Conservation (phyloP, 805 yeast species). For the Citeromyces matritensis region DNA sequence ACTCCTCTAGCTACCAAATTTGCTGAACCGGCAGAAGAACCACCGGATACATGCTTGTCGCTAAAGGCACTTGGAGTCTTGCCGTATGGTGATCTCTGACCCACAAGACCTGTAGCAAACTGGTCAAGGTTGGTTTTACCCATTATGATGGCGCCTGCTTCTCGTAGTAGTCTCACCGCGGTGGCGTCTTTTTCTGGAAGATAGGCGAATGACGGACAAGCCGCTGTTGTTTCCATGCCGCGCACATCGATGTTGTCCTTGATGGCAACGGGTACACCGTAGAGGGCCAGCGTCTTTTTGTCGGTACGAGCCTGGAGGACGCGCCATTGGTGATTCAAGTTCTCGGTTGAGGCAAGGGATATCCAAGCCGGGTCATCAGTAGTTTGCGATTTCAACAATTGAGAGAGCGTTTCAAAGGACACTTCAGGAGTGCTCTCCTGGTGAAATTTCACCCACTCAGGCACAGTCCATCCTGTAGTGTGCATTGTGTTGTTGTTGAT, state of each 20-base stretch:
- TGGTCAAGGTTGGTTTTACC: conserved; percentile 96
- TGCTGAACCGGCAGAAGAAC: conserved; percentile 95
- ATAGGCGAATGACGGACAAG: conserved; percentile 78
- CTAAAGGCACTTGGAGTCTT: conserved; percentile 71
- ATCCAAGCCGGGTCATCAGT: conserved; percentile 83
- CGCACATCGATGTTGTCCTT: conserved; percentile 90
- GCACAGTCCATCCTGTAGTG: conserved; percentile 62
- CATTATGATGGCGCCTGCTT: conserved; percentile 83
- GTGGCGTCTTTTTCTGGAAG: conserved; percentile 60
- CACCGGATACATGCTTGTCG: conserved; percentile 75
- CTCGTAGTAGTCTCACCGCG: conserved; percentile 55
- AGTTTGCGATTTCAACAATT: conserved; percentile 30
- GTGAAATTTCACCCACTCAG: conserved; percentile 69
- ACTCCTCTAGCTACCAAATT: conserved; percentile 79
- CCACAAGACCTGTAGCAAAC: conserved; percentile 95
- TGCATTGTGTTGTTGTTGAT: conserved; percentile 9
- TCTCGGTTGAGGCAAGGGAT: conserved; percentile 50
- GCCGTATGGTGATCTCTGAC: conserved; percentile 92
- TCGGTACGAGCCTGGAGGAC: conserved; percentile 48
- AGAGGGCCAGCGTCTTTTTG: conserved; percentile 47
- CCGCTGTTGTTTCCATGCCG: conserved; percentile 81
- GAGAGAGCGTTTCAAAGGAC: conserved; percentile 34
- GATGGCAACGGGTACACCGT: conserved; percentile 91
- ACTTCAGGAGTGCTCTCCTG: conserved; percentile 40
- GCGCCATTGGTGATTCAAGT: conserved; percentile 63